Evolutionary conservation across 371 early-diverging fungal species (phyloP).

Genomic region (Mortierella sp.): DNA sequence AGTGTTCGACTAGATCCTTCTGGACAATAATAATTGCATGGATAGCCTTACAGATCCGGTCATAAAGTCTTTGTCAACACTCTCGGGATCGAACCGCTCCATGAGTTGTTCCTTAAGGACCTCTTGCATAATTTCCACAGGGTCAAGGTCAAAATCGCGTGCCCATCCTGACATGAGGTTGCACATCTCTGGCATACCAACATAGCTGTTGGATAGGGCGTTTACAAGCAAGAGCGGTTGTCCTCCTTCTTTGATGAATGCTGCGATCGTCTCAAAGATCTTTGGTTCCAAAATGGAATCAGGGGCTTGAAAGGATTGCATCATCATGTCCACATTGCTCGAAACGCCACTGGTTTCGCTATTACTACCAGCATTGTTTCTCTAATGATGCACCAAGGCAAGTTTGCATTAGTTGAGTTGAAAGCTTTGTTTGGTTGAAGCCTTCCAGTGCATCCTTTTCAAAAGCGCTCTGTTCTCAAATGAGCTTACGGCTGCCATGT

Average conservation of each 20-base stretch:
- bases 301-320: slow-evolving; percentile 52
- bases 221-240: slow-evolving; percentile 74
- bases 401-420: background rate
- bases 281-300: slow-evolving; percentile 77
- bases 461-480: background rate
- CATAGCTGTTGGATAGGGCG: slow-evolving; percentile 71
- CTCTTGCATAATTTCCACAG: slow-evolving; percentile 62
- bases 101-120: slow-evolving; percentile 67
- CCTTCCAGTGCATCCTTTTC: background rate
- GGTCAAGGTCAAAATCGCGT: slow-evolving; percentile 61
- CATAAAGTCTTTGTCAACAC: slow-evolving; percentile 66
- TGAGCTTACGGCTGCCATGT: slow-evolving; percentile 2
- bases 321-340: slow-evolving; percentile 27
- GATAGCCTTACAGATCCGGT: slow-evolving; percentile 49
- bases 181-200: slow-evolving; percentile 77
- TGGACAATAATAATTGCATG: background rate
- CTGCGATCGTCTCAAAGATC: slow-evolving; percentile 61
- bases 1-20: background rate
- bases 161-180: slow-evolving; percentile 66
- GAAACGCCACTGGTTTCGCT: background rate
- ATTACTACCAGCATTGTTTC: slow-evolving; percentile 1
- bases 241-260: slow-evolving; percentile 70
- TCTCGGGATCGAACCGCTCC: slow-evolving; percentile 69
- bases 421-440: background rate
- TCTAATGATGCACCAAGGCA: background rate